Percentiles rank a stretch among this genome's conserved stretches.
phyloP scores from a whole-genome alignment of 1,284 basidiomycete species.

The Meira miltonrushii region DNA sequence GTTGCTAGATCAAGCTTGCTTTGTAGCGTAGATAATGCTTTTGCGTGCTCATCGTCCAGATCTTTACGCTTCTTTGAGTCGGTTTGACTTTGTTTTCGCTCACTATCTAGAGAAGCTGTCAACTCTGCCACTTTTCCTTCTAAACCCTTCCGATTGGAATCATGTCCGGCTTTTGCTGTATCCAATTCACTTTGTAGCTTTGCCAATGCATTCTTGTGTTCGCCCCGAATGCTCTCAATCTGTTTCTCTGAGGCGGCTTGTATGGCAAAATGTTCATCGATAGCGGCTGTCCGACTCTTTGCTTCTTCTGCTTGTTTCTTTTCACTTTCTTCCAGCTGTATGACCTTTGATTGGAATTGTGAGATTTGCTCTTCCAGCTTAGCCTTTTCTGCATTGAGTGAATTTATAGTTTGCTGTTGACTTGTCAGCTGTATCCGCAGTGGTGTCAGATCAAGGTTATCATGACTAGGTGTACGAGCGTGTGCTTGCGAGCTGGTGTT shows the following conservation, averaged over 20 bases:
- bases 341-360: neutral
- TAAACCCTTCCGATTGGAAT: neutral
- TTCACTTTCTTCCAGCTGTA: slow-evolving; percentile 1
- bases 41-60: neutral
- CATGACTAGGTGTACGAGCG: slow-evolving; percentile 3
- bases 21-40: neutral
- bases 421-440: slow-evolving; percentile 6
- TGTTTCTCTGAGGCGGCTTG: neutral
- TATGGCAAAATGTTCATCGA: neutral
- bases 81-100: neutral
- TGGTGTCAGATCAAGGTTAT: neutral
- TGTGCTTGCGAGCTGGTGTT: neutral
- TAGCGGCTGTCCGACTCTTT: neutral
- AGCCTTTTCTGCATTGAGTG: neutral
- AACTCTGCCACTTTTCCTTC: neutral
- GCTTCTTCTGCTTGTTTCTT: neutral
- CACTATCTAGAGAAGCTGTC: neutral
- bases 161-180: neutral
- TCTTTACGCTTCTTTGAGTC: neutral
- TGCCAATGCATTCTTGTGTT: neutral
- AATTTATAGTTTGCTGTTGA: slow-evolving; percentile 4
- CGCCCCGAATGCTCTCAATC: neutral
- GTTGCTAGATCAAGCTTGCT: neutral
- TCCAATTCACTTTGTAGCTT: neutral
- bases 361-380: neutral